Evolutionary conservation across 768 basidiomycete genomes (phyloP), one percentile per base, ranked within the genome.

Genomic region (Kondoa malvinella): DNA sequence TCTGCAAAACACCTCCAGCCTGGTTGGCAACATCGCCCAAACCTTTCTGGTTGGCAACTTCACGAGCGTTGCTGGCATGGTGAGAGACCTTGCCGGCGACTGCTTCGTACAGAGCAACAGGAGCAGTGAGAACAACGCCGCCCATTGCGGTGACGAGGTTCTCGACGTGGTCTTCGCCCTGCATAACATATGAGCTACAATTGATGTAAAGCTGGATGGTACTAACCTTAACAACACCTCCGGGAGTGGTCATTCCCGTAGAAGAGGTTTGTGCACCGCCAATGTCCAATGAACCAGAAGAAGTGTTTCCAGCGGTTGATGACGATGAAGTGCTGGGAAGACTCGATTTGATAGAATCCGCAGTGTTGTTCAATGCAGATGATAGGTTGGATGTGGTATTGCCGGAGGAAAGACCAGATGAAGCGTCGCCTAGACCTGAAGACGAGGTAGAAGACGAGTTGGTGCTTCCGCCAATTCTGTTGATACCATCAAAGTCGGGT

Each of bases 111-210:
- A 65, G 65, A 3, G 69, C 69, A 26, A 57, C 58, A 25, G 69
- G 69, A 16, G 69, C 69, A 29, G 67, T 68, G 34, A 66, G 66
- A 27, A 67, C 32, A 12, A 65, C 66, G 3, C 69, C 69, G n/a
- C 57, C 69, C 12, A 69, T 50, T 27, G 31, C 66, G 21, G 69
- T 50, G 61, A 69, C 31, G 26, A 69, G 32, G 16, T 61, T 62
- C 29, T 65, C 62, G 60, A 69, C 66, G 32, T 67, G 69, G 21
- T 68, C 67, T 16, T 34, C 31, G 61, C 66, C 66, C n/a, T 57
- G 33, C 56, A 34, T 29, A 15, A 26, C 16, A 17, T 40, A 50
- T 50, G 21, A 33, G 58, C 27, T 25, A 31, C 15, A 59, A 56
- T 14, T 56, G 50, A 25, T 56, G 12, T 59, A 25, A 59, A 59